These are phyloP conservation scores for Candida endomychidarum DNA, from an alignment of 805 yeast genomes.

Conservation along the genomic window DNA sequence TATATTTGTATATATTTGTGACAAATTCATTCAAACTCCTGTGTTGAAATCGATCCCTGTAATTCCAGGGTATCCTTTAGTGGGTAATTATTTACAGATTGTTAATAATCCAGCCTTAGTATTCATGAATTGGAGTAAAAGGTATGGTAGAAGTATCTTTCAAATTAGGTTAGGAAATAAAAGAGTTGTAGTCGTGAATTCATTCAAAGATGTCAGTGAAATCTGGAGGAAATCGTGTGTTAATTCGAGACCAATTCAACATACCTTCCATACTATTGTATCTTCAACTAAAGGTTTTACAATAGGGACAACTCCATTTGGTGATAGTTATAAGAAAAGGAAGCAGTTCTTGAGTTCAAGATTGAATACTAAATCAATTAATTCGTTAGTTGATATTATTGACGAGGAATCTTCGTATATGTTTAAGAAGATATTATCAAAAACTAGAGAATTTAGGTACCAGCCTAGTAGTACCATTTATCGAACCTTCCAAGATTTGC, in stretches of 20 bases:
- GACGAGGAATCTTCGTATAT: constrained; percentile 35
- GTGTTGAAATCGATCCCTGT: constrained; percentile 24
- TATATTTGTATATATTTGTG: background rate
- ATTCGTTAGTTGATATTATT: constrained; percentile 31
- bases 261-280: constrained; percentile 66
- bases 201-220: constrained; percentile 51
- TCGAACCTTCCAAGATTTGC: constrained; percentile 29
- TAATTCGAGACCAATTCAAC: constrained; percentile 65
- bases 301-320: constrained; percentile 64
- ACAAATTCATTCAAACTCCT: constrained; percentile 1
- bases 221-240: constrained; percentile 51
- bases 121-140: constrained; percentile 46
- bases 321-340: constrained; percentile 44
- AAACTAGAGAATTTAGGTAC: constrained; percentile 15
- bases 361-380: constrained; percentile 40
- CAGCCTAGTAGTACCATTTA: constrained; percentile 22
- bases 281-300: constrained; percentile 58
- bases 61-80: constrained; percentile 49
- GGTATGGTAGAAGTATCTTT: constrained; percentile 46
- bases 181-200: constrained; percentile 65
- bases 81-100: constrained; percentile 51
- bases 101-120: constrained; percentile 49
- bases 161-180: constrained; percentile 63
- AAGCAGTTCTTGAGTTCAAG: constrained; percentile 49
- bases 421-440: constrained; percentile 17